Percentiles rank a stretch among this genome's conserved stretches.
These are phyloP conservation scores for Cicer bijugum DNA, from an alignment of 306 rosid species.

Conservation along the genomic window DNA sequence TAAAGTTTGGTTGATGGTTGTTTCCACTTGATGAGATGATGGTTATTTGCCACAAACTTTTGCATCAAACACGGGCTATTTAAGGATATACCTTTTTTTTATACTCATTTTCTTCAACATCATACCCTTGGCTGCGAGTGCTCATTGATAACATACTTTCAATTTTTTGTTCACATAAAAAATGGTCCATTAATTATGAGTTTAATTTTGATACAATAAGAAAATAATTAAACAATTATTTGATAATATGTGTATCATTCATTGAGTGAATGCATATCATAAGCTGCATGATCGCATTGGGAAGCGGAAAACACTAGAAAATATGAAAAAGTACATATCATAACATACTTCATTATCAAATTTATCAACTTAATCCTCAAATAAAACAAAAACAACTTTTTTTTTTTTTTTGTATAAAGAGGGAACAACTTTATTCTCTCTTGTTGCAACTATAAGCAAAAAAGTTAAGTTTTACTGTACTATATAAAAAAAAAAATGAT, in stretches of 20 bases:
- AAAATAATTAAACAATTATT: too few species aligned
- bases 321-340: slow-evolving; percentile 39
- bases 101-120: slow-evolving; percentile 21
- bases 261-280: too few species aligned
- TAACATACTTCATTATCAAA: background rate
- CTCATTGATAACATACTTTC: background rate
- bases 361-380: background rate
- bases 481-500: too few species aligned
- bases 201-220: background rate
- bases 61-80: slow-evolving; percentile 42
- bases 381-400: too few species aligned
- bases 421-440: too few species aligned
- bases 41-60: slow-evolving; percentile 51
- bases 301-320: slow-evolving; percentile 57
- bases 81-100: background rate
- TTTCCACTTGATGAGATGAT: slow-evolving; percentile 43
- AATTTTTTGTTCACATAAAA: background rate
- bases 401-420: too few species aligned
- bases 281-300: slow-evolving; percentile 47
- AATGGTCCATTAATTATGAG: background rate
- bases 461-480: too few species aligned
- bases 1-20: slow-evolving; percentile 53
- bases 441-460: too few species aligned
- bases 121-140: slow-evolving; percentile 22
- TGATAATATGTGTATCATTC: too few species aligned